Evolutionary conservation across 1,284 basidiomycete species (phyloP), one percentile per base, ranked within the genome.

Genomic region (Neolentinus lepideus): DNA sequence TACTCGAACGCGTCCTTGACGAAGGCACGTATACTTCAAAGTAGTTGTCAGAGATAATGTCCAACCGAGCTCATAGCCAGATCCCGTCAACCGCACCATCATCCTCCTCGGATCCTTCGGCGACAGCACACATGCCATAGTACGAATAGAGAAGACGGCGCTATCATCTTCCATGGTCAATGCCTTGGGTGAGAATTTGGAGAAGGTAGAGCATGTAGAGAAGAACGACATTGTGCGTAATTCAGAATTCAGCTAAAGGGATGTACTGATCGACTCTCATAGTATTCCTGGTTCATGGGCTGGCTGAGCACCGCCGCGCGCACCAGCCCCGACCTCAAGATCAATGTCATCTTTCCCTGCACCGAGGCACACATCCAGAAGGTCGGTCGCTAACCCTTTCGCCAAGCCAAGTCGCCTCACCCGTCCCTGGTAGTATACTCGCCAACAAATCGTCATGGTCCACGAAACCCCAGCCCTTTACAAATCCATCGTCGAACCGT

Each of bases 301-400:
- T 80, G 77, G 75, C 58, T 75, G 25, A 61, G 64, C 14, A 60
- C 61, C 3, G 68, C 66, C 16, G n/a, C n/a, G 4, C 56, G 60
- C 29, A 66, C 69, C 1, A 62, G 68, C 24, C 76, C 76, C 1
- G 79, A 80, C 46, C 68, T 78, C 29, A 81, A 78, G 69, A 80
- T 96, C 61, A 88, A 84, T 60, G 71, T 94, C 25, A 85, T 94
- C 55, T 88, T 78, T 63, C 92, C 92, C 9, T 90, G 90, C 3
- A 94, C 91, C 0, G 85, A 91, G 12, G 80, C 82, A 0, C 92
- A 95, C 64, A 84, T 95, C 58, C 78, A 77, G 58, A 95, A 95
- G 75, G 85, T 80, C 31, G 19, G 68, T 36, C 25, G n/a, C n/a
- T n/a, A n/a, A n/a, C 46, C 33, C 22, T 29, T 14, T 46, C 27